These are phyloP conservation scores for Fusarium metavorans DNA, from an alignment of 2,329 filamentous ascomycete species.

Conservation along the genomic window DNA sequence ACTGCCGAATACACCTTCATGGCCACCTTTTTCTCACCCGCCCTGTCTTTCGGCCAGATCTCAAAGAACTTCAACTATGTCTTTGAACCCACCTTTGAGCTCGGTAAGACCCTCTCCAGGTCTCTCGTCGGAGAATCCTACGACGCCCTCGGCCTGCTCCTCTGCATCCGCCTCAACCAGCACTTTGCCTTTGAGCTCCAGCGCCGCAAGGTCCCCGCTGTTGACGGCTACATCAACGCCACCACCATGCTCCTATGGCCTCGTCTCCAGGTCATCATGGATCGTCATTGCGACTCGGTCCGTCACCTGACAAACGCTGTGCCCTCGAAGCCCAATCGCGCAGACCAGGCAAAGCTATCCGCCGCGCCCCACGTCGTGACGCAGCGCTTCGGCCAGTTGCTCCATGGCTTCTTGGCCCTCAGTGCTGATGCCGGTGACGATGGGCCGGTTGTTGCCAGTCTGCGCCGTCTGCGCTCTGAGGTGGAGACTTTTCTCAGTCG, in stretches of 20 bases:
- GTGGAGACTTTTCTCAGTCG: slow-evolving; percentile 86
- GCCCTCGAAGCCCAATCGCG: slow-evolving; percentile 58
- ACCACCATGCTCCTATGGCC: slow-evolving; percentile 98
- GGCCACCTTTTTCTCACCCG: slow-evolving; percentile 86
- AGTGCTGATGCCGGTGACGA: slow-evolving; percentile 94
- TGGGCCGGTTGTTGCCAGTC: slow-evolving; percentile 87
- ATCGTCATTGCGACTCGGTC: slow-evolving; percentile 90
- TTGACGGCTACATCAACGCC: slow-evolving; percentile 92
- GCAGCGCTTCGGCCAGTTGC: slow-evolving; percentile 93
- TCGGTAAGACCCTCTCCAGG: slow-evolving; percentile 83
- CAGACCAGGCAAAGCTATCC: slow-evolving; percentile 71
- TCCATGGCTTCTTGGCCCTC: slow-evolving; percentile 85
- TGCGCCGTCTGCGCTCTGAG: slow-evolving; percentile 81
- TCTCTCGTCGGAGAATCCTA: slow-evolving; percentile 80
- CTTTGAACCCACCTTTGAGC: slow-evolving; percentile 88
- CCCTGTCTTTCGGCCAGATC: slow-evolving; percentile 80
- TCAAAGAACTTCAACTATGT: slow-evolving; percentile 88
- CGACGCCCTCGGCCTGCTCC: slow-evolving; percentile 86
- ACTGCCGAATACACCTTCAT: slow-evolving; percentile 96
- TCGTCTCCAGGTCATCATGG: slow-evolving; percentile 93
- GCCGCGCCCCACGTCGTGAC: slow-evolving; percentile 92
- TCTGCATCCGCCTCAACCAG: slow-evolving; percentile 95
- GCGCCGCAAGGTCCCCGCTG: slow-evolving; percentile 86
- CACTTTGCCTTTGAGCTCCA: slow-evolving; percentile 95
- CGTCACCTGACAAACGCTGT: slow-evolving; percentile 69